A percentile compares a stretch with the other conserved stretches of the same genome.
Conservation (phyloP, 305 asterid species). For the Salvia sclarea region DNA sequence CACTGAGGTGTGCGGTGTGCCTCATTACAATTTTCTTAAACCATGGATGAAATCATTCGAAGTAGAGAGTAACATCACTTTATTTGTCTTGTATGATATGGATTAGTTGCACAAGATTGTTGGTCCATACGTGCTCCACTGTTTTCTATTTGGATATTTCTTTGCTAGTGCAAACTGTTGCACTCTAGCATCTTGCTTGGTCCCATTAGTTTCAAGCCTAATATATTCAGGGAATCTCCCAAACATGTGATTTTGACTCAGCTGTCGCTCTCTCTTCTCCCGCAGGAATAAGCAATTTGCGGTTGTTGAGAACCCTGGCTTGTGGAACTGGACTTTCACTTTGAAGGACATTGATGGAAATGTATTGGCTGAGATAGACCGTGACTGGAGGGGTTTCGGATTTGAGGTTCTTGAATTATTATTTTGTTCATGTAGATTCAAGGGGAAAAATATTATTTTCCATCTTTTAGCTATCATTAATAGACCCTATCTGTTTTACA, state of each 20-base stretch:
- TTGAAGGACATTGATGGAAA: conserved; percentile 89
- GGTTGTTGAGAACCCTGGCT: conserved; percentile 92
- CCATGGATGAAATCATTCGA: conserved; percentile 1
- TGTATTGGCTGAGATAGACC: conserved; percentile 88
- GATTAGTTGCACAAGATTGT: conserved; percentile 13
- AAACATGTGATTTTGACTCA: conserved; percentile 17
- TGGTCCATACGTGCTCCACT: background rate
- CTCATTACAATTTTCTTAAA: no score
- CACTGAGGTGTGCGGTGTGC: no score
- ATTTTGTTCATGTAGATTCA: conserved; percentile 11
- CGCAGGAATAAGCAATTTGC: conserved; percentile 85
- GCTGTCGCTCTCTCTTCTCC: background rate
- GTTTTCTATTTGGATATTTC: conserved; percentile 9
- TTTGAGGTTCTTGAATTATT: conserved; percentile 60
- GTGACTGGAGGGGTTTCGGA: conserved; percentile 97
- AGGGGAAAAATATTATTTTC: conserved; percentile 1
- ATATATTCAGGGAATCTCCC: conserved; percentile 12
- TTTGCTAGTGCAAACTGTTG: background rate
- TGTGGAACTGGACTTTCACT: conserved; percentile 97
- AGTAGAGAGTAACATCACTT: conserved; percentile 5
- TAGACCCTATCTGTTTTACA: conserved; percentile 7
- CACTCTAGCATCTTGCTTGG: conserved; percentile 9
- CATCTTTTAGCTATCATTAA: conserved; percentile 18
- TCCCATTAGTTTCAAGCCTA: conserved; percentile 3
- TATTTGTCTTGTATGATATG: conserved; percentile 16